These are phyloP conservation scores for Vaucheria bursata DNA, from an alignment of 352 stramenopile species.

Conservation along the genomic window DNA sequence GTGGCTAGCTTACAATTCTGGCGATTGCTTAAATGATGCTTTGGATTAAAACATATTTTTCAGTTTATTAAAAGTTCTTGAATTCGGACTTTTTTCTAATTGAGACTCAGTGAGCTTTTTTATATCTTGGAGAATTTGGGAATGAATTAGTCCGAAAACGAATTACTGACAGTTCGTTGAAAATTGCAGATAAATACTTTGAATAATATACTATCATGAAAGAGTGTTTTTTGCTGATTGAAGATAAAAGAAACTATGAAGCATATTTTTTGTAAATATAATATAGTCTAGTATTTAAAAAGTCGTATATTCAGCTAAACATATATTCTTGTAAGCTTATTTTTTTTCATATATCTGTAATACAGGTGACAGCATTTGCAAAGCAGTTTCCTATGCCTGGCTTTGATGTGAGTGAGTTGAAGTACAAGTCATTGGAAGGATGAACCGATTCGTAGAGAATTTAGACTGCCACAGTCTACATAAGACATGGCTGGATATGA, in stretches of 20 bases:
- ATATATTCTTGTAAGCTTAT: not conserved
- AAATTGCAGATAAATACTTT: not conserved
- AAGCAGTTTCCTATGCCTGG: slow-evolving; percentile 44
- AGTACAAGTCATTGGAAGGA: slow-evolving; percentile 41
- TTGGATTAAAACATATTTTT: not conserved
- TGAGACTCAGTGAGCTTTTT: not conserved
- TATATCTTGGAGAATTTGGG: not conserved
- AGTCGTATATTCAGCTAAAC: not conserved
- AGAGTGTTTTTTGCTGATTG: not conserved
- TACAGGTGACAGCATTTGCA: slow-evolving; percentile 21
- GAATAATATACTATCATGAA: not conserved
- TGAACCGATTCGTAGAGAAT: no score
- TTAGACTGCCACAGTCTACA: no score
- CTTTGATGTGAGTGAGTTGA: slow-evolving; percentile 45
- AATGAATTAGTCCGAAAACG: no score
- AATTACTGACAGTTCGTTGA: no score
- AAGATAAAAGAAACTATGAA: not conserved
- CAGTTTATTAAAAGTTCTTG: not conserved
- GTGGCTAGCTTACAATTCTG: not conserved
- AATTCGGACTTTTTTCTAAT: not conserved
- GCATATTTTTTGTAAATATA: not conserved
- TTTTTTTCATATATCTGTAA: not conserved
- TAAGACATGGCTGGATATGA: no score
- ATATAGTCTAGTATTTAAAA: not conserved
- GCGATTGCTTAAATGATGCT: not conserved